phyloP scores from a whole-genome alignment of 2,329 filamentous ascomycete species.

The Verticillium tricorpus region DNA sequence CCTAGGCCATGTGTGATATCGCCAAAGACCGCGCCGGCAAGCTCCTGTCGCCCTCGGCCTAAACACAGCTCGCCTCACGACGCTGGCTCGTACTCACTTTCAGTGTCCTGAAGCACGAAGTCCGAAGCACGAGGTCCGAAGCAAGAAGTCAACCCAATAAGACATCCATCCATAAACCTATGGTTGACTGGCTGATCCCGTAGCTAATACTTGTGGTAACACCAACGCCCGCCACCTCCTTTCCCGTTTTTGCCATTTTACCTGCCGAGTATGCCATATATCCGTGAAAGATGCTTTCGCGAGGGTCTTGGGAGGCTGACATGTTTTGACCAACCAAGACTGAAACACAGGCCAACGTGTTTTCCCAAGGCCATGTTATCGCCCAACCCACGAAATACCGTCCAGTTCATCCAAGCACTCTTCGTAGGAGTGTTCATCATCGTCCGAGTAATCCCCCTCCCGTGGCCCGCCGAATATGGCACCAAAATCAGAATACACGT shows the following conservation, averaged over 20 bases:
- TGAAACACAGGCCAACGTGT: not conserved
- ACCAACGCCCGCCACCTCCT: not conserved
- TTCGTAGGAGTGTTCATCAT: slow-evolving; percentile 43
- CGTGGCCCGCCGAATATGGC: slow-evolving; percentile 39
- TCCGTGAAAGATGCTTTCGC: not conserved
- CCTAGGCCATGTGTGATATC: slow-evolving; percentile 86
- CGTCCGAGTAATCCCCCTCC: slow-evolving; percentile 20
- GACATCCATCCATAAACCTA: not conserved
- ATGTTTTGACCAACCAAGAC: not conserved
- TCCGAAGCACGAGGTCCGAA: not conserved
- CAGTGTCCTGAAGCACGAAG: not conserved
- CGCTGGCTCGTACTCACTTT: too few species aligned
- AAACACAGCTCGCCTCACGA: not conserved
- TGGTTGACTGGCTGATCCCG: not conserved
- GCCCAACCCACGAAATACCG: slow-evolving; percentile 42
- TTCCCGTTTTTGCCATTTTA: not conserved
- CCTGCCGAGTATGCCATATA: not conserved
- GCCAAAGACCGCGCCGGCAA: slow-evolving; percentile 74
- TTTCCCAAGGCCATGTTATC: not conserved
- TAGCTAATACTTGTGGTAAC: not conserved
- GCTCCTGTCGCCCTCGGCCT: slow-evolving; percentile 26
- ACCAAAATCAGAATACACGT: slow-evolving; percentile 52
- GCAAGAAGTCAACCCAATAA: not conserved
- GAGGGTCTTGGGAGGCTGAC: not conserved
- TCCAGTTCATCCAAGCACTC: slow-evolving; percentile 53